Base-by-base conservation (phyloP, 306 rosid species). In the Castanea sativa region DNA sequence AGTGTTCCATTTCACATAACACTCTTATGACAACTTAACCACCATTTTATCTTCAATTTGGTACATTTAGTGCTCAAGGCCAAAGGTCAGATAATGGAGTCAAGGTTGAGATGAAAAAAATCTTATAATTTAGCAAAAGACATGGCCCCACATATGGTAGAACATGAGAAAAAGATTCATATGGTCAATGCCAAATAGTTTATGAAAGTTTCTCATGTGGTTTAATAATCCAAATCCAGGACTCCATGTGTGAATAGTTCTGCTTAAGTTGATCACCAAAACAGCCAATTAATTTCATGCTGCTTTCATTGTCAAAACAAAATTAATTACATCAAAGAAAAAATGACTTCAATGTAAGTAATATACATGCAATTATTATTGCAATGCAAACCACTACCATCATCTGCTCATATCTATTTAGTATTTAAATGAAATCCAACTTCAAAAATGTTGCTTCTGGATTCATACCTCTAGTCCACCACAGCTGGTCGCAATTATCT, bases 401-500 rank as follows among this genome's bases (percentile, higher is more conserved):
- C 61, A 61, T 73, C 81, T 61, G 20, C 35, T 63, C 20, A 74
- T 56, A 69, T 45, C 59, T 69, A 20, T 76, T 76, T 64, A 64
- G 18, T 9, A 27, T 3, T 13, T 64, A 18, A 71, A 33, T 53
- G 43, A 71, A 33, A 72, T 72, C 69, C 76, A 76, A 77, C 71
- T 53, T 58, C 45, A 80, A 73, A 70, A 80, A 74, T 14, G 69
- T 30, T 53, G 79, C 20, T 55, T 79, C 27, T 21, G 55, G 20
- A 79, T 57, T 76, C 88, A 72, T 84, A 95, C 99, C 97, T 93
- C 92, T 18, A 82, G 63, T 76, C 87, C 89, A 76, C 93, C 91
- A 72, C 98, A 93, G 67, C 65, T 82, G 73, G 92, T 75, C 32
- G 99, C 99, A 83, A 95, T 90, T 41, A 73, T 82, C 88, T 89